Base-by-base conservation (phyloP, 2,329 filamentous ascomycete genomes). In the Orbilia javanica region DNA sequence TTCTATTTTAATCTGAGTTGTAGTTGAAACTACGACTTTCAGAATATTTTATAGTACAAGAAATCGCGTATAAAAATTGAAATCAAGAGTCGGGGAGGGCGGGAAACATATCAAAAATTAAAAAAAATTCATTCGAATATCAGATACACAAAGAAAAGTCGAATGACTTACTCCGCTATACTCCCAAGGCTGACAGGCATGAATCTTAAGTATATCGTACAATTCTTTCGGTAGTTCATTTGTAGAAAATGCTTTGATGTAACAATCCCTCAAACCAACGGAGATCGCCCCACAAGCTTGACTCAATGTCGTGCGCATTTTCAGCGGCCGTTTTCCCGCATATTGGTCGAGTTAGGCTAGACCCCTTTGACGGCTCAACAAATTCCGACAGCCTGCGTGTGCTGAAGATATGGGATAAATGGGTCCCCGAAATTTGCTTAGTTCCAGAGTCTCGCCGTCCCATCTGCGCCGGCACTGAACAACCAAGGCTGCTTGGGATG, bases 401-500 rank as follows among this genome's bases (percentile, higher is more conserved):
- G 44, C 63, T 66, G 42, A 34, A 15, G 31, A 42, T 60, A 67
- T 25, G 34, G 42, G 31, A 18, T 60, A 67, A 57, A 62, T 63
- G 60, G 67, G 60, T 78, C 74, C 74, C 74, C 67, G 67, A 78
- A 72, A 67, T 71, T 67, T 78, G 74, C 42, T 72, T 78, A 79
- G 81, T 83, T 92, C 95, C 95, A 99, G 83, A 99, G 85, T 82
- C 95, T 90, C 85, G 93, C 93, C 13, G 92, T 97, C 48, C 95
- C 95, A 86, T 99, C 96, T 0, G 95, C 94, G 81, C 96, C 96
- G 55, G 94, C 95, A 86, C 92, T 96, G 66, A 97, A 91, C 85
- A 92, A 92, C 96, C 96, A 98, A 1, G 95, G 93, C 85, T 98
- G 93, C 80, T 89, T 89, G 4, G 94, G 93, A 86, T 99, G 96